Percentiles rank a stretch among this genome's conserved stretches.
Evolutionary conservation across 2,329 filamentous ascomycete genomes (phyloP).

Genomic region (Scorias spongiosa): DNA sequence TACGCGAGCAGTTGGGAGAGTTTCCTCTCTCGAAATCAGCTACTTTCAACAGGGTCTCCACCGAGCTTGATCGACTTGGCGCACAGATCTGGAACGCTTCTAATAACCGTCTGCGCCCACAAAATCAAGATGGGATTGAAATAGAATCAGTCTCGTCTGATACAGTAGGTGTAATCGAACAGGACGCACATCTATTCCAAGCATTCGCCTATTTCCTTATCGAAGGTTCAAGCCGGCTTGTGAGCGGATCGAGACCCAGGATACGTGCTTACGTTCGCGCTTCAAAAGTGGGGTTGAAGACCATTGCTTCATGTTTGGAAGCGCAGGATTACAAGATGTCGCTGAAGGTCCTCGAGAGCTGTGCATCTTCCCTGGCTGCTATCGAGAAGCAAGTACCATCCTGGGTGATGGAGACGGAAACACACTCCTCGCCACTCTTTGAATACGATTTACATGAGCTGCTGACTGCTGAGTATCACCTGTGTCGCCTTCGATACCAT

Average conservation of each 20-base stretch:
- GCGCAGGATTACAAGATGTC: slow-evolving; percentile 42
- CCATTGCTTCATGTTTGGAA: slow-evolving; percentile 48
- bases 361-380: slow-evolving; percentile 34
- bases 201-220: slow-evolving; percentile 54
- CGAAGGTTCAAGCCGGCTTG: slow-evolving; percentile 30
- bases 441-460: no score
- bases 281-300: slow-evolving; percentile 52
- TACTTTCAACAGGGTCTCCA: slow-evolving; percentile 17
- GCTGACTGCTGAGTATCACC: slow-evolving; percentile 40
- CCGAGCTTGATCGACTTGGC: slow-evolving; percentile 41
- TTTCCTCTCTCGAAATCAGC: not conserved
- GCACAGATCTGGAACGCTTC: slow-evolving; percentile 53
- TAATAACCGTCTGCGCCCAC: slow-evolving; percentile 29
- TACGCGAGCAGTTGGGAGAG: not conserved
- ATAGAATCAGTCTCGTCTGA: not conserved
- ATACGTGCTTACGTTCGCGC: slow-evolving; percentile 34
- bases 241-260: slow-evolving; percentile 1
- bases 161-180: not conserved
- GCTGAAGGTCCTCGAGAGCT: slow-evolving; percentile 46
- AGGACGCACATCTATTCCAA: slow-evolving; percentile 24
- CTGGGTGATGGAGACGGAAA: slow-evolving; percentile 4
- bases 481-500: slow-evolving; percentile 53
- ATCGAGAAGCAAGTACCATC: slow-evolving; percentile 12
- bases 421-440: no score
- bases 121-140: not conserved